These are phyloP conservation scores for Epichloe aotearoae DNA, from an alignment of 2,329 filamentous ascomycete genomes.

Conservation along the genomic window DNA sequence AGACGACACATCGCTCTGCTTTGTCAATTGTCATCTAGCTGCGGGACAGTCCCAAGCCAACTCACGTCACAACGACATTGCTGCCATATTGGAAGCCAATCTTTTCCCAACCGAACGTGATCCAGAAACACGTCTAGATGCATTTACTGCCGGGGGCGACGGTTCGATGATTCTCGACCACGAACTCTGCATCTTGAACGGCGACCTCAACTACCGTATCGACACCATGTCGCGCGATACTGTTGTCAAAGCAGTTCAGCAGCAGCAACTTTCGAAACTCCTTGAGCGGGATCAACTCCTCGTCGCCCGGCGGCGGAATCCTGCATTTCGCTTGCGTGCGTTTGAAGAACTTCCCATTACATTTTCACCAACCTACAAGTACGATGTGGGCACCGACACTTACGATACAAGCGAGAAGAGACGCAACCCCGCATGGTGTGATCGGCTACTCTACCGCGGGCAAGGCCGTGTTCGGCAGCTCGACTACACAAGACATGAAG, in stretches of 20 bases:
- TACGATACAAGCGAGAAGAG: constrained; percentile 95
- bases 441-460: constrained; percentile 78
- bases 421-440: constrained; percentile 90
- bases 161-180: constrained; percentile 92
- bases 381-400: constrained; percentile 86
- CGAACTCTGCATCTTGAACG: constrained; percentile 92
- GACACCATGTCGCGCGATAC: constrained; percentile 93
- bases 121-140: constrained; percentile 54
- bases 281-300: constrained; percentile 90
- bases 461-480: constrained; percentile 71
- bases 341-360: constrained; percentile 86
- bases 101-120: constrained; percentile 64
- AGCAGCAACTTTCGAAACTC: constrained; percentile 70
- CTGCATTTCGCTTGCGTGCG: constrained; percentile 72
- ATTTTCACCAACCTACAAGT: constrained; percentile 96
- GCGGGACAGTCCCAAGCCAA: constrained; percentile 86
- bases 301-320: constrained; percentile 77
- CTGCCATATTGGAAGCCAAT: constrained; percentile 70
- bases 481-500: constrained; percentile 80
- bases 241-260: constrained; percentile 72
- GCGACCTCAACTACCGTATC: constrained; percentile 95
- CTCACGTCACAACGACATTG: constrained; percentile 83
- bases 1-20: constrained; percentile 88
- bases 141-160: constrained; percentile 83
- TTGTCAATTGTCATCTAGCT: constrained; percentile 94